Percentiles rank a stretch among this genome's conserved stretches.
Evolutionary conservation across 2,329 filamentous ascomycete species (phyloP).

Genomic region (Zymoseptoria crescenta): DNA sequence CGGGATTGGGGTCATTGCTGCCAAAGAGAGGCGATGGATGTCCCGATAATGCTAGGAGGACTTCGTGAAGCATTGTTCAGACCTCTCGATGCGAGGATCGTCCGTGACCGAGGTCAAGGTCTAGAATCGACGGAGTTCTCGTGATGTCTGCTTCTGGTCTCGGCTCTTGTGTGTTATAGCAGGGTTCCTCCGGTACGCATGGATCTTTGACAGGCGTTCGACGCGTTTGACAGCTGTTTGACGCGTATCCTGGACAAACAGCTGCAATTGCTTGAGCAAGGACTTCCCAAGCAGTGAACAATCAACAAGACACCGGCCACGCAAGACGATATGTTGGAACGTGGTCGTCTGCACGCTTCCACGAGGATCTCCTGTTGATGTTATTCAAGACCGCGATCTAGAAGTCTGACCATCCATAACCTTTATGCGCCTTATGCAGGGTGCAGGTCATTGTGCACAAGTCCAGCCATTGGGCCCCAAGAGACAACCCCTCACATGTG

Average conservation of each 20-base stretch:
- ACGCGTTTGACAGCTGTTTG: neutral
- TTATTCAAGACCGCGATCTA: neutral
- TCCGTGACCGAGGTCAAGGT: too few species aligned
- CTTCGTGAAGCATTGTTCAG: constrained; percentile 82
- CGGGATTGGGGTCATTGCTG: constrained; percentile 24
- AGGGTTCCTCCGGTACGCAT: neutral
- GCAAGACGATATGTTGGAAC: neutral
- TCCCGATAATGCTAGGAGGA: constrained; percentile 90
- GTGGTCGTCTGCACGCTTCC: neutral
- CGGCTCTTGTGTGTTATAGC: neutral
- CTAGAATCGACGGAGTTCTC: too few species aligned
- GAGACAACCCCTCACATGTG: neutral
- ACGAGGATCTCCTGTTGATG: neutral
- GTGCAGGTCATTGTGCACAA: neutral
- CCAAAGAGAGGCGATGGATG: constrained; percentile 83
- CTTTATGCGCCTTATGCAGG: neutral
- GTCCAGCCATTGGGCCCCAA: neutral
- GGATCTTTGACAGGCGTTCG: neutral
- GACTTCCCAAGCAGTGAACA: neutral
- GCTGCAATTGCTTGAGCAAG: neutral
- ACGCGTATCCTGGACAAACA: neutral
- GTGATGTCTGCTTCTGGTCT: too few species aligned
- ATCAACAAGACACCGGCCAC: neutral
- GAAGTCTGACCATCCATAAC: neutral
- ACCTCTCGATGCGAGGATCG: too few species aligned